These are phyloP conservation scores for Fusarium sp. DNA, from an alignment of 2,329 filamentous ascomycete genomes.

Conservation along the genomic window DNA sequence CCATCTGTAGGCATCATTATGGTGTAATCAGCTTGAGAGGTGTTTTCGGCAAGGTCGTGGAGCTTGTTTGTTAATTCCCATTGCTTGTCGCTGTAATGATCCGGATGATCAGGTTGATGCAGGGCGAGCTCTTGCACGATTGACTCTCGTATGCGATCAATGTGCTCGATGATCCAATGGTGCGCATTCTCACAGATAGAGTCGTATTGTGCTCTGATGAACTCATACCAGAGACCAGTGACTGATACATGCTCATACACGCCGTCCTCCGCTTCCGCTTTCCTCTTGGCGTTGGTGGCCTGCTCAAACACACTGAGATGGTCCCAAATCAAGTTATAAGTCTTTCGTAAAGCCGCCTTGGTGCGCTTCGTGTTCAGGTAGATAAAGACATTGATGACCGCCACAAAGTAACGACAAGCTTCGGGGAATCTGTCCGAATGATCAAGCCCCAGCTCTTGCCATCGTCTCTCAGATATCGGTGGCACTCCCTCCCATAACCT, in stretches of 20 bases:
- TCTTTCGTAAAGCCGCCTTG: slow-evolving; percentile 31
- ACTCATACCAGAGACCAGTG: slow-evolving; percentile 39
- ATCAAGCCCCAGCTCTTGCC: slow-evolving; percentile 37
- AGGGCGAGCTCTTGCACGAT: slow-evolving; percentile 9
- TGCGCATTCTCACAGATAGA: slow-evolving; percentile 34
- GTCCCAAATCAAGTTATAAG: slow-evolving; percentile 41
- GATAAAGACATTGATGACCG: slow-evolving; percentile 37
- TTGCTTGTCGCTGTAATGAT: slow-evolving; percentile 5
- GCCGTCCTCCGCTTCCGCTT: not conserved
- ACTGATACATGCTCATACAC: slow-evolving; percentile 8
- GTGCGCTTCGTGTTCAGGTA: slow-evolving; percentile 38
- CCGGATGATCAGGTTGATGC: not conserved
- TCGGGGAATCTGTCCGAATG: slow-evolving; percentile 29
- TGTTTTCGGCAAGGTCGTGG: slow-evolving; percentile 36
- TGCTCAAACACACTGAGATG: slow-evolving; percentile 37
- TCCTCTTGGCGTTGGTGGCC: slow-evolving; percentile 35
- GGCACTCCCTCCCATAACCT: slow-evolving; percentile 42
- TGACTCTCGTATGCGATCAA: slow-evolving; percentile 32
- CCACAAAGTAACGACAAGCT: slow-evolving; percentile 37
- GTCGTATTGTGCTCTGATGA: slow-evolving; percentile 35
- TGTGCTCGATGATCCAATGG: slow-evolving; percentile 36
- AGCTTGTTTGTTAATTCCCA: slow-evolving; percentile 34
- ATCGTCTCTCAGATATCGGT: slow-evolving; percentile 41
- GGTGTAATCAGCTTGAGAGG: slow-evolving; percentile 32
- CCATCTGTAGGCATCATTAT: slow-evolving; percentile 43